Evolutionary conservation across 768 basidiomycete genomes (phyloP), one percentile per base, ranked within the genome.

Genomic region (Phanerochaete carnosa): DNA sequence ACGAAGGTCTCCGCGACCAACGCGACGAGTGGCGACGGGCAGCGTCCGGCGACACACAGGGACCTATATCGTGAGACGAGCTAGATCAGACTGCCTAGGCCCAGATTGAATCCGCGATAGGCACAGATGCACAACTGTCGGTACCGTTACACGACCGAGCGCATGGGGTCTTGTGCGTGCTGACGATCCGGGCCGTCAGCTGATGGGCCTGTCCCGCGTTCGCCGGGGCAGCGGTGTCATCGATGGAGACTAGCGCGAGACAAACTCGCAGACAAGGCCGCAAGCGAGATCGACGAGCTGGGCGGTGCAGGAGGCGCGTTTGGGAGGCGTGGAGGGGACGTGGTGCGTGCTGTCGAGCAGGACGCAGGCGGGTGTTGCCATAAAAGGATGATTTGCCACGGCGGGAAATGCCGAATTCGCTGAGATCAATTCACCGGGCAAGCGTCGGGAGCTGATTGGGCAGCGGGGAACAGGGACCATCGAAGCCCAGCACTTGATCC

Each of bases 361-460:
- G 6, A 9, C 54, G 54, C 35, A 55, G 22, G 6, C 16, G 8
- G 7, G 54, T 7, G n/a, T 12, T 25, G 37, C 54, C 35, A 8
- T 43, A 55, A 5, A 16, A 22, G 54, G 37, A 39, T 1, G 54
- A 55, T 39, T 35, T 43, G 54, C 37, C 35, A 23, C 25, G 1
- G 26, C 56, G 46, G 56, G 25, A 19, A 1, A 3, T 57, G 45
- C 56, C 56, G 46, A 57, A 57, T 47, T 57, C 60, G 60, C 60
- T 55, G 60, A 56, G 55, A 61, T 61, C 60, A 30, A 29, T 37
- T 33, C 8, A 54, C 60, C 55, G 55, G 43, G 43, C n/a, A 1
- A 13, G 28, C 32, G n/a, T n/a, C n/a, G n/a, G n/a, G n/a, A n/a
- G n/a, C n/a, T n/a, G 43, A 57, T 46, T 33, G 45, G 45, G n/a